Evolutionary conservation across 768 basidiomycete genomes (phyloP).

Genomic region (Xerocomus potaroensis): DNA sequence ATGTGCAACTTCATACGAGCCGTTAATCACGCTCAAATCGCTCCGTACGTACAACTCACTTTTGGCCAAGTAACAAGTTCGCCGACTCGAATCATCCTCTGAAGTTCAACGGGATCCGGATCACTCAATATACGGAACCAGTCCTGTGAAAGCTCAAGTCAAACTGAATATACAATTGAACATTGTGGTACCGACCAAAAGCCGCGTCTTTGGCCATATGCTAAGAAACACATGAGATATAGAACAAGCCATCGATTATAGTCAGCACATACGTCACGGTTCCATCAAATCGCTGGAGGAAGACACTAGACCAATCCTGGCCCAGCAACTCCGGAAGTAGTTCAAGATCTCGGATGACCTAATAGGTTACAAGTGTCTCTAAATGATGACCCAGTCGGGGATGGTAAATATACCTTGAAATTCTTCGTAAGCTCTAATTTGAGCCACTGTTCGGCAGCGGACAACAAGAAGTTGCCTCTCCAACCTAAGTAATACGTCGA

Average conservation of each 20-base stretch:
- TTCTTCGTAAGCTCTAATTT: slow-evolving; percentile 97
- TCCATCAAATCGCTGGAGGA: slow-evolving; percentile 90
- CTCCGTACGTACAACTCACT: slow-evolving; percentile 40
- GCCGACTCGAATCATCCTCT: slow-evolving; percentile 83
- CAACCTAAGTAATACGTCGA: slow-evolving; percentile 52
- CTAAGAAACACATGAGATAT: slow-evolving; percentile 37
- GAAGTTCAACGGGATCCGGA: slow-evolving; percentile 74
- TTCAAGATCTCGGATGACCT: slow-evolving; percentile 93
- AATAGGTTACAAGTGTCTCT: slow-evolving; percentile 2
- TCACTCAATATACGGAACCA: slow-evolving; percentile 84
- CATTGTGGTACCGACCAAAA: slow-evolving; percentile 48
- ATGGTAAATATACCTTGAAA: slow-evolving; percentile 67
- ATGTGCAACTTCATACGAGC: slow-evolving; percentile 69
- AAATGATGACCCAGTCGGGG: neutral
- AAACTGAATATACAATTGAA: neutral
- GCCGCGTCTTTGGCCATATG: slow-evolving; percentile 80
- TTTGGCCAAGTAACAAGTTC: slow-evolving; percentile 96
- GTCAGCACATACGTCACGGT: slow-evolving; percentile 67
- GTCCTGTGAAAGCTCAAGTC: slow-evolving; percentile 44
- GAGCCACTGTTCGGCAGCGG: slow-evolving; percentile 90
- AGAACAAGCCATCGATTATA: slow-evolving; percentile 7
- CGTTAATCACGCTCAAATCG: slow-evolving; percentile 6
- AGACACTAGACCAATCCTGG: slow-evolving; percentile 95
- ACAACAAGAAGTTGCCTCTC: slow-evolving; percentile 91
- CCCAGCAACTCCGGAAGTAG: slow-evolving; percentile 90